Evolutionary conservation across 192 early-diverging fungal genomes (phyloP).

Genomic region (Mortierella antarctica): DNA sequence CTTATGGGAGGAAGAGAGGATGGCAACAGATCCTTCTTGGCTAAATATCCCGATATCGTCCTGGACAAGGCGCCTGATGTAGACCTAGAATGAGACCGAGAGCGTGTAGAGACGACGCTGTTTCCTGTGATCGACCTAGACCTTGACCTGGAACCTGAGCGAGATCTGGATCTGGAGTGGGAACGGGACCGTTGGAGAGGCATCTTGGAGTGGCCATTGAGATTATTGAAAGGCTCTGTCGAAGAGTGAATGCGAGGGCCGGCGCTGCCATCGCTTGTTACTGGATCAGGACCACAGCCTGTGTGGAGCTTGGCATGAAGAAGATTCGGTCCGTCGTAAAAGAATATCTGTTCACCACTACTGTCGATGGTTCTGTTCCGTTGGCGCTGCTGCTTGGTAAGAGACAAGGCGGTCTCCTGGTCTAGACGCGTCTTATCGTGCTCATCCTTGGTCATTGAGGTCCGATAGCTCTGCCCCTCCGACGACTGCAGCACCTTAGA

Average conservation of each 20-base stretch:
- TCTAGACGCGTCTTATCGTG: background rate
- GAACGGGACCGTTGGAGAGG: background rate
- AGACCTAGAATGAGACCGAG: conserved; percentile 12
- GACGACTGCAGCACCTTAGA: background rate
- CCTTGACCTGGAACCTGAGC: conserved; percentile 17
- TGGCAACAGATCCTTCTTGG: conserved; percentile 8
- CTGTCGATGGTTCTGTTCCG: conserved; percentile 18
- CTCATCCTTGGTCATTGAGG: background rate
- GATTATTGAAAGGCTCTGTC: conserved; percentile 5
- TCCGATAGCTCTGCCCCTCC: background rate
- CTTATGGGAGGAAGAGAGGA: conserved; percentile 5
- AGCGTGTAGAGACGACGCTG: background rate
- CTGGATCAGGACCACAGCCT: background rate
- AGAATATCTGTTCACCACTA: conserved; percentile 46
- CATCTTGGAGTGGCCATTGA: background rate
- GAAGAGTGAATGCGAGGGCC: conserved; percentile 4
- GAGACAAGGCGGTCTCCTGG: background rate
- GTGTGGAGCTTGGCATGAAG: conserved; percentile 36
- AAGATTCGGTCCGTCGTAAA: conserved; percentile 38
- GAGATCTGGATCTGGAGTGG: conserved; percentile 15
- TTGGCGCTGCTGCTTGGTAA: conserved; percentile 3
- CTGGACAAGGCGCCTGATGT: conserved; percentile 20
- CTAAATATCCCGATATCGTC: conserved; percentile 13
- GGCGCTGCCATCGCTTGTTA: conserved; percentile 20
- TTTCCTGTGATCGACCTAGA: conserved; percentile 11